These are phyloP conservation scores for Dalbergia cochinchinensis DNA, from an alignment of 306 rosid species.

Conservation along the genomic window DNA sequence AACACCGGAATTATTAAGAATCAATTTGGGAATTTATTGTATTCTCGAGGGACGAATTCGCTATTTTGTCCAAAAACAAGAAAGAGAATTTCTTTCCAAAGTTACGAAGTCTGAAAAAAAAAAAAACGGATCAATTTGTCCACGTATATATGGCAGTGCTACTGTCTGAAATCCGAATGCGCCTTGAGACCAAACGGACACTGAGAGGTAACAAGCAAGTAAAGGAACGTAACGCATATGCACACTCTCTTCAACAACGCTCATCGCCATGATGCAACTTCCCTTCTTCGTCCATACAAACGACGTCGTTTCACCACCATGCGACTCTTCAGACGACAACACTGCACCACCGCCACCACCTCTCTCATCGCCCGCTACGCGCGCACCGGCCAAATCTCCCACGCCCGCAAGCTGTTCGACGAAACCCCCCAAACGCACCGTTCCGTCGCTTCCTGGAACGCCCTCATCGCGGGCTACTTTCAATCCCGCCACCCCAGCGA, in stretches of 20 bases:
- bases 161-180: too few relatives aligned
- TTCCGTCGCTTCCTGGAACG: conserved; percentile 59
- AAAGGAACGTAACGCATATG: neutral
- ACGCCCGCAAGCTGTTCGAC: conserved; percentile 64
- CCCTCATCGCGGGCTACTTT: conserved; percentile 62
- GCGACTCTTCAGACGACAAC: conserved; percentile 30
- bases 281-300: too few relatives aligned
- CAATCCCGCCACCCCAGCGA: conserved; percentile 53
- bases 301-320: neutral
- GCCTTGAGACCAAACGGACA: too few relatives aligned
- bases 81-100: too few relatives aligned
- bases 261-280: neutral
- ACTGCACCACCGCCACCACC: conserved; percentile 38
- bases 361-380: conserved; percentile 45
- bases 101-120: too few relatives aligned
- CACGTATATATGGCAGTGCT: too few relatives aligned
- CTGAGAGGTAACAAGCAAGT: too few relatives aligned
- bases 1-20: too few relatives aligned
- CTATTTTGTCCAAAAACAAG: too few relatives aligned
- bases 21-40: too few relatives aligned
- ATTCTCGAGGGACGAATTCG: too few relatives aligned
- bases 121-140: too few relatives aligned
- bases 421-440: conserved; percentile 47
- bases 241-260: neutral
- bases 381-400: conserved; percentile 47